Conservation (phyloP, 2,329 filamentous ascomycete genomes). For the Aspergillus sp. region DNA sequence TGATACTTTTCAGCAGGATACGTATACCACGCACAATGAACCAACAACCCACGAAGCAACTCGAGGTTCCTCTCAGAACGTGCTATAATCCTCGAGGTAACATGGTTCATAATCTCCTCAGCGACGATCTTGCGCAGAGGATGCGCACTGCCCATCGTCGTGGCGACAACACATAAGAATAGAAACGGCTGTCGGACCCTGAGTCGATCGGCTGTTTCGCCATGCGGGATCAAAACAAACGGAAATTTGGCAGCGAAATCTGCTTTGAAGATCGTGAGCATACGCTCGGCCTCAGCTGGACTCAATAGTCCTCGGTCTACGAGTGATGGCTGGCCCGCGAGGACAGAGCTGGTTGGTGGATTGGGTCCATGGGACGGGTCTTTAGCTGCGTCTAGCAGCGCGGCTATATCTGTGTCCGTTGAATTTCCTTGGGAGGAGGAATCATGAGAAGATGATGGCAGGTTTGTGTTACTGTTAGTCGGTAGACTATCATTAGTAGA, state of each 20-base stretch:
- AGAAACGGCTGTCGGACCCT: constrained; percentile 21
- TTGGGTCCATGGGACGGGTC: constrained; percentile 24
- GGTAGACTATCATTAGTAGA: background rate
- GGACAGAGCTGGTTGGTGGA: constrained; percentile 19
- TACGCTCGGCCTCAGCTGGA: constrained; percentile 23
- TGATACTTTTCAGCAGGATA: constrained; percentile 27
- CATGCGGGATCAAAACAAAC: constrained; percentile 20
- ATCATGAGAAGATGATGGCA: background rate
- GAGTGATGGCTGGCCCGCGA: constrained; percentile 25
- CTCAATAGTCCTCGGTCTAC: constrained; percentile 26
- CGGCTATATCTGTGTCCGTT: constrained; percentile 9
- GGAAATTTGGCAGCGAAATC: constrained; percentile 23
- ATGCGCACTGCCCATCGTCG: constrained; percentile 23
- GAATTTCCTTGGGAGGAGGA: background rate
- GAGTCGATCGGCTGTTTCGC: constrained; percentile 19
- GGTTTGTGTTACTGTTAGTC: background rate
- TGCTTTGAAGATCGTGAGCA: constrained; percentile 19
- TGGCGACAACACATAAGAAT: constrained; percentile 24
- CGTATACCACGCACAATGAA: constrained; percentile 27
- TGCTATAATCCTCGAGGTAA: constrained; percentile 20
- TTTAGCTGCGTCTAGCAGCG: constrained; percentile 19
- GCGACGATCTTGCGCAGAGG: constrained; percentile 20
- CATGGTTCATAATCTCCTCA: constrained; percentile 28
- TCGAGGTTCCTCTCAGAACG: constrained; percentile 28
- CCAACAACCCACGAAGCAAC: constrained; percentile 25